A percentile compares a stretch with the other conserved stretches of the same genome.
phyloP scores from a whole-genome alignment of 306 rosid species.

The Vicia villosa region DNA sequence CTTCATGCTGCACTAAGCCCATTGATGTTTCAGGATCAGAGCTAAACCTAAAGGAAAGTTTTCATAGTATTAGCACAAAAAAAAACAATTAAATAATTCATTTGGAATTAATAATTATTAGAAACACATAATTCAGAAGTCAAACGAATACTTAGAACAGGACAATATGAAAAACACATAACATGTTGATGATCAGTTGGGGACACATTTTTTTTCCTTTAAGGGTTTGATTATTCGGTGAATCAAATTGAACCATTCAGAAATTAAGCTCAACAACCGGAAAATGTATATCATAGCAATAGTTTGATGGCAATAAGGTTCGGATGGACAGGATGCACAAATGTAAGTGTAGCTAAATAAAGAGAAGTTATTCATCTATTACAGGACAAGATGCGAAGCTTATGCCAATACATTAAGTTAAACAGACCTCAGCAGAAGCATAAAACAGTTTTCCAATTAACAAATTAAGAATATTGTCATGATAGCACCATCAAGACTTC shows the following conservation, averaged over 20 bases:
- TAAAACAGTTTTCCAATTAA: neutral
- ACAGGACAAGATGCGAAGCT: conserved; percentile 8
- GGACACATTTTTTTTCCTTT: conserved; percentile 13
- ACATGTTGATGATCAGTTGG: conserved; percentile 17
- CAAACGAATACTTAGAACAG: conserved; percentile 15
- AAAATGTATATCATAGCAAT: conserved; percentile 19
- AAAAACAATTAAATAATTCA: conserved; percentile 34
- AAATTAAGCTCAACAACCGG: conserved; percentile 13
- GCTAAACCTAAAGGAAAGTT: conserved; percentile 65
- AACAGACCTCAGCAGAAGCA: conserved; percentile 1
- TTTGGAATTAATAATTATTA: conserved; percentile 26
- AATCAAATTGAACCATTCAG: conserved; percentile 15
- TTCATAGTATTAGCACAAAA: conserved; percentile 42
- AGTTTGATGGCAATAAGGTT: conserved; percentile 9
- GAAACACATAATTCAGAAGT: conserved; percentile 31
- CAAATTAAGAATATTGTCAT: neutral
- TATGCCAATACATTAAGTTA: conserved; percentile 16
- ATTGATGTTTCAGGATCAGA: conserved; percentile 72
- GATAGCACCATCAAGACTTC: conserved; percentile 5
- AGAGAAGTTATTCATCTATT: conserved; percentile 6
- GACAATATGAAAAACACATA: conserved; percentile 13
- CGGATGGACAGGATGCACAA: conserved; percentile 15
- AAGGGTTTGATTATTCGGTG: conserved; percentile 1
- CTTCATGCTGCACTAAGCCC: conserved; percentile 99
- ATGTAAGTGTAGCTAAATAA: neutral